These are phyloP conservation scores for Aurifilum marmelostoma DNA, from an alignment of 2,329 filamentous ascomycete genomes.

Conservation along the genomic window DNA sequence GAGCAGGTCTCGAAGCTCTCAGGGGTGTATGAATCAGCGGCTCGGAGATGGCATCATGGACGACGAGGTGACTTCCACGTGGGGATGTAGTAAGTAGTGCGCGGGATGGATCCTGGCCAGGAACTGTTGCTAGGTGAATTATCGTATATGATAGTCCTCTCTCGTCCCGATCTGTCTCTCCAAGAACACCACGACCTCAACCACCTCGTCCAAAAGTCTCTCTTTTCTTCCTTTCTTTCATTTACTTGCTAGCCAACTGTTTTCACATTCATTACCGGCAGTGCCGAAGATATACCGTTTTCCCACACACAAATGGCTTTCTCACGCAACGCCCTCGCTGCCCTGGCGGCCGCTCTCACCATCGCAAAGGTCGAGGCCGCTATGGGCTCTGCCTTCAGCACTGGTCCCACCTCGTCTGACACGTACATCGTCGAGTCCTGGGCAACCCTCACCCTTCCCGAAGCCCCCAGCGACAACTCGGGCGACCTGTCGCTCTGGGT, in stretches of 20 bases:
- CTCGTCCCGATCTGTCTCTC: not conserved
- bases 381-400: conserved; percentile 46
- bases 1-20: not conserved
- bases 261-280: conserved; percentile 25
- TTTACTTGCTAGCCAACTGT: not conserved
- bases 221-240: conserved; percentile 6
- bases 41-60: not conserved
- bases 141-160: not conserved
- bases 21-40: not conserved
- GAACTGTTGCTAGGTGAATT: not conserved
- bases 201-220: not conserved
- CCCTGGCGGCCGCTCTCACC: conserved; percentile 30
- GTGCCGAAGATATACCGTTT: conserved; percentile 9
- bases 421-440: conserved; percentile 49
- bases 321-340: conserved; percentile 20
- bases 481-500: conserved; percentile 50
- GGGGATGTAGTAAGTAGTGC: not conserved
- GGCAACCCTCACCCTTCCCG: conserved; percentile 47
- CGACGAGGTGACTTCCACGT: not conserved
- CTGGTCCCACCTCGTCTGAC: conserved; percentile 44
- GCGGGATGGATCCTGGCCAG: not conserved
- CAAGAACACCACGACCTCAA: not conserved
- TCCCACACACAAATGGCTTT: conserved; percentile 17
- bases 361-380: conserved; percentile 33
- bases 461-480: conserved; percentile 40